Conservation (phyloP, 768 basidiomycete species). For the Mycena epipterygia region DNA sequence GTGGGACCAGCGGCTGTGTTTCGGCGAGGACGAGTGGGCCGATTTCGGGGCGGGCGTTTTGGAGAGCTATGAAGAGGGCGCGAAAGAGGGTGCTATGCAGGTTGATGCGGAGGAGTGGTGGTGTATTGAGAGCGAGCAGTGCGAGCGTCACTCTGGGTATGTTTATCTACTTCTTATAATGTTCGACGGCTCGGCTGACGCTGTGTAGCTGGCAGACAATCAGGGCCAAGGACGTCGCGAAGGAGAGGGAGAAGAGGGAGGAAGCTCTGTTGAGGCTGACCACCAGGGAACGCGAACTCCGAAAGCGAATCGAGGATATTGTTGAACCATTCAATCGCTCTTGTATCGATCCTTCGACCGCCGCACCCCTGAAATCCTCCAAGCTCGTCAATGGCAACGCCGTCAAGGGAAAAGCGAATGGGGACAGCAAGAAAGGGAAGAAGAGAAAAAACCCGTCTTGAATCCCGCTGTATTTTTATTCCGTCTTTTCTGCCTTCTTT, state of each 20-base stretch:
- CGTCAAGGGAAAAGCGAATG: conserved; percentile 58
- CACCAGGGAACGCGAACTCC: conserved; percentile 81
- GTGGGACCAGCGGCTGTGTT: conserved; percentile 89
- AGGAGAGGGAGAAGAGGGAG: conserved; percentile 84
- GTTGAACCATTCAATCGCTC: conserved; percentile 62
- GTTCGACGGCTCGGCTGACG: conserved; percentile 9
- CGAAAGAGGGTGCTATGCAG: conserved; percentile 50
- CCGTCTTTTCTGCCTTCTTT: conserved; percentile 31
- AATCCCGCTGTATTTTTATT: conserved; percentile 45
- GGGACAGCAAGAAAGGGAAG: conserved; percentile 70
- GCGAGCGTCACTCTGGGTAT: conserved; percentile 85
- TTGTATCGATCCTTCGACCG: conserved; percentile 48
- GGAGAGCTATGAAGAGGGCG: conserved; percentile 74
- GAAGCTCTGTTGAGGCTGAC: conserved; percentile 76
- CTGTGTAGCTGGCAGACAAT: conserved; percentile 81
- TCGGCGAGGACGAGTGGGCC: conserved; percentile 84
- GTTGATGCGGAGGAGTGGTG: conserved; percentile 75
- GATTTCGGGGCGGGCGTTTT: conserved; percentile 76
- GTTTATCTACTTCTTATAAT: conserved; percentile 33
- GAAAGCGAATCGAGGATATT: conserved; percentile 83
- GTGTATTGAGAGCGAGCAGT: conserved; percentile 82
- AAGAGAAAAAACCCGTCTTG: conserved; percentile 63
- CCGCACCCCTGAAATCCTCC: conserved; percentile 52
- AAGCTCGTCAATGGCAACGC: conserved; percentile 62
- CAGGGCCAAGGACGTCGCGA: conserved; percentile 76